A percentile compares a stretch with the other conserved stretches of the same genome.
phyloP scores from a whole-genome alignment of 768 basidiomycete genomes.

The Brasilioporus rufonigricans region DNA sequence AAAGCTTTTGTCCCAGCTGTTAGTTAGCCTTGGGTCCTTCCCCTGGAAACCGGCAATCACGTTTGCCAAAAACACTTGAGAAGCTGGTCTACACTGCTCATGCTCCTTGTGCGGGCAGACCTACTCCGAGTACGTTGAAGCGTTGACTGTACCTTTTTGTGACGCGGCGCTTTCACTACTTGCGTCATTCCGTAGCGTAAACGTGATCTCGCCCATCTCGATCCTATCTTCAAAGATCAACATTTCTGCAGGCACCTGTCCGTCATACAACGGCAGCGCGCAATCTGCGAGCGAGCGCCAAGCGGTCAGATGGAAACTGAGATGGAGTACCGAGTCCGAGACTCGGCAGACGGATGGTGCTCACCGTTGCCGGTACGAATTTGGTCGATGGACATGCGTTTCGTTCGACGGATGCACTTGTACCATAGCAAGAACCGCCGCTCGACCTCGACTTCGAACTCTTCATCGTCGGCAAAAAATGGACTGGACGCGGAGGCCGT shows the following conservation, averaged over 20 bases:
- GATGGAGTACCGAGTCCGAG: not conserved
- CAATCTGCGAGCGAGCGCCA: conserved; percentile 14
- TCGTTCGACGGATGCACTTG: conserved; percentile 27
- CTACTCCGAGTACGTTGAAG: not conserved
- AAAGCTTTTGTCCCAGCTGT: not conserved
- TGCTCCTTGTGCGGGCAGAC: not conserved
- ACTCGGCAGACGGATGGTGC: not conserved
- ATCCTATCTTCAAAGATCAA: conserved; percentile 13
- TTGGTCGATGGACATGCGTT: conserved; percentile 19
- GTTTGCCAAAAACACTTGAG: not conserved
- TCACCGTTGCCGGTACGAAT: conserved; percentile 20
- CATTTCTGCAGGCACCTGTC: conserved; percentile 2
- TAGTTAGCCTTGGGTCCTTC: not conserved
- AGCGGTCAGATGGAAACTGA: not conserved
- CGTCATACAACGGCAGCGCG: conserved; percentile 22
- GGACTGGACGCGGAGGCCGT: conserved; percentile 6
- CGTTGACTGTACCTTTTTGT: not conserved
- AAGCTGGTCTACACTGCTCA: not conserved
- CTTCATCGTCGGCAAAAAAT: conserved; percentile 12
- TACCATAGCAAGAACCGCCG: conserved; percentile 19
- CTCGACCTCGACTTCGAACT: conserved; percentile 22
- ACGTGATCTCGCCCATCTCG: conserved; percentile 24
- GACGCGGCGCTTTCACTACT: not conserved
- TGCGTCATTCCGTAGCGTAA: conserved; percentile 8
- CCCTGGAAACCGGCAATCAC: not conserved